phyloP scores from a whole-genome alignment of 148 eudicot genomes.

The Agrostemma githago region DNA sequence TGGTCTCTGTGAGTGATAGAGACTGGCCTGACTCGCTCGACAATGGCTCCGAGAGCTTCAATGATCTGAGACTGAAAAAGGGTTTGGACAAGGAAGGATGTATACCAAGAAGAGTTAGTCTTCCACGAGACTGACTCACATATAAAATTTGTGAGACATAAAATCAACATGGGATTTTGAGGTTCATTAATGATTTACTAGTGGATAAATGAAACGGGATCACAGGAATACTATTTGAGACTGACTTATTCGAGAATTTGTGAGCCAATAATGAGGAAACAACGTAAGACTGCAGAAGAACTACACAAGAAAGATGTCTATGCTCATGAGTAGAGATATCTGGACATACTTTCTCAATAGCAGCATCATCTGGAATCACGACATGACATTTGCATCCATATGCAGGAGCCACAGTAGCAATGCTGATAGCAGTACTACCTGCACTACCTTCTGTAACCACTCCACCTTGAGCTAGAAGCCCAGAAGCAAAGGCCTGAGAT shows the following conservation, averaged over 20 bases:
- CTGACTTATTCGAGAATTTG: neutral
- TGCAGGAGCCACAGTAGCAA: conserved; percentile 94
- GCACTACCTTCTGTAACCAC: conserved; percentile 98
- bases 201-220: neutral
- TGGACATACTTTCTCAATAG: conserved; percentile 71
- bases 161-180: neutral
- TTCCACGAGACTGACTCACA: neutral
- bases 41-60: conserved; percentile 93
- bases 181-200: neutral
- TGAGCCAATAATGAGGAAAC: conserved; percentile 10
- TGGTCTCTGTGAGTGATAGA: conserved; percentile 94
- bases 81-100: neutral
- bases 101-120: neutral
- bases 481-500: conserved; percentile 72
- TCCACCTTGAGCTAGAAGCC: conserved; percentile 69
- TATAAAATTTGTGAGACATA: neutral
- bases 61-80: conserved; percentile 75
- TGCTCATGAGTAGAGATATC: neutral
- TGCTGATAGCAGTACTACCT: conserved; percentile 98
- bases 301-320: neutral
- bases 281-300: neutral
- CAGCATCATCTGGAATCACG: conserved; percentile 95
- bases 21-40: conserved; percentile 97
- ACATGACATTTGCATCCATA: conserved; percentile 95
- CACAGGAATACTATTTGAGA: neutral